Conservation (phyloP, 179 eudicot genomes). For the Spergularia azorica region DNA sequence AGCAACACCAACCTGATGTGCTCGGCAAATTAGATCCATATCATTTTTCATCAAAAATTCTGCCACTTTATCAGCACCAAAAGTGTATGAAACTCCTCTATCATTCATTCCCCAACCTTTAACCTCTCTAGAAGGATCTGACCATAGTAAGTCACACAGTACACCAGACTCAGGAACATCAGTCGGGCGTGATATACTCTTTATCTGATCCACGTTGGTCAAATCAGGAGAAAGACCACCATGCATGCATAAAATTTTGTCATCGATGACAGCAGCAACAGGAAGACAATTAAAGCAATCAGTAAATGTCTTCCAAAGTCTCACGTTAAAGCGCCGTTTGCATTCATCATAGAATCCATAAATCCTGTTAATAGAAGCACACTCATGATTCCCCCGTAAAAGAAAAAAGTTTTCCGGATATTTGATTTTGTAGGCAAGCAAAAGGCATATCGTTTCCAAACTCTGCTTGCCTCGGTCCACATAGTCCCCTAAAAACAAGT, state of each 20-base stretch:
- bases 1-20: constrained; percentile 61
- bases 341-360: constrained; percentile 84
- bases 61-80: constrained; percentile 73
- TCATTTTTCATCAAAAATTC: constrained; percentile 72
- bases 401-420: constrained; percentile 73
- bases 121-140: constrained; percentile 72
- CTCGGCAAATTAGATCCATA: constrained; percentile 82
- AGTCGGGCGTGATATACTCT: constrained; percentile 60
- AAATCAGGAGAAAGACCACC: constrained; percentile 81
- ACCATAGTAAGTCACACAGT: constrained; percentile 78
- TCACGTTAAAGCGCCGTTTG: constrained; percentile 72
- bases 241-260: constrained; percentile 82
- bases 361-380: constrained; percentile 71
- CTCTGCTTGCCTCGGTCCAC: constrained; percentile 84
- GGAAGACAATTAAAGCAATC: constrained; percentile 85
- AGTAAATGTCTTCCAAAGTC: constrained; percentile 70
- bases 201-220: constrained; percentile 59
- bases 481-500: constrained; percentile 72
- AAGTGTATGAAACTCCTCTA: constrained; percentile 74
- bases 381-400: constrained; percentile 71
- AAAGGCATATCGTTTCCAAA: constrained; percentile 74
- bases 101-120: constrained; percentile 81
- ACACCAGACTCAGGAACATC: constrained; percentile 80
- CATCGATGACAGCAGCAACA: constrained; percentile 77
- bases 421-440: constrained; percentile 69